Conservation (phyloP, 208 protist species). For the Trypanosoma melophagium region DNA sequence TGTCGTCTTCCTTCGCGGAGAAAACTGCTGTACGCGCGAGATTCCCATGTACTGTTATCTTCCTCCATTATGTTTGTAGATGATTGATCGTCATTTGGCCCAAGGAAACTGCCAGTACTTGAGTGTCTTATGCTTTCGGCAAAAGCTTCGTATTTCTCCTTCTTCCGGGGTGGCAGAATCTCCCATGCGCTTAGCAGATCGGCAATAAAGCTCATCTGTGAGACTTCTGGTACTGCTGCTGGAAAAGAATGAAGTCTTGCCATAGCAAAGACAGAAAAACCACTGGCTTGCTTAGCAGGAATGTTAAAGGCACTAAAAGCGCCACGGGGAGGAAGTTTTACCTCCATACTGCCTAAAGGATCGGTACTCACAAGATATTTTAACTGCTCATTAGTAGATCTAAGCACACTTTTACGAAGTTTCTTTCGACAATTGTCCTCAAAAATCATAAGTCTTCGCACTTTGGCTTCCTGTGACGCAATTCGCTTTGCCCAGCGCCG, state of each 20-base stretch:
- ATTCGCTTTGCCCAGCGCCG: slow-evolving; percentile 67
- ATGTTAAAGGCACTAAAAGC: slow-evolving; percentile 53
- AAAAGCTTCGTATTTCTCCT: slow-evolving; percentile 46
- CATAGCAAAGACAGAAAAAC: slow-evolving; percentile 78
- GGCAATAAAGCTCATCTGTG: slow-evolving; percentile 53
- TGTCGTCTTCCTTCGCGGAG: slow-evolving; percentile 5
- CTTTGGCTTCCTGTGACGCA: slow-evolving; percentile 54
- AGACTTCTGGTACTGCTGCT: slow-evolving; percentile 28
- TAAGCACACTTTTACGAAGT: slow-evolving; percentile 57
- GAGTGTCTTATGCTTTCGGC: slow-evolving; percentile 34
- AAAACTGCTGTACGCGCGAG: slow-evolving; percentile 9
- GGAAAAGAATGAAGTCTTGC: slow-evolving; percentile 47
- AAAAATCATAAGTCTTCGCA: slow-evolving; percentile 74
- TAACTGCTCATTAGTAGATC: slow-evolving; percentile 45
- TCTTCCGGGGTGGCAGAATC: slow-evolving; percentile 57
- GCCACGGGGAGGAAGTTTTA: slow-evolving; percentile 33
- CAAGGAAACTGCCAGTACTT: slow-evolving; percentile 8
- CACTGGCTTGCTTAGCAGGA: slow-evolving; percentile 42
- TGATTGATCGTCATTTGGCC: no score
- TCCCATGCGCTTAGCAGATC: slow-evolving; percentile 71
- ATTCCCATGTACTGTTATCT: slow-evolving; percentile 10
- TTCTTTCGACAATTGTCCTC: slow-evolving; percentile 66
- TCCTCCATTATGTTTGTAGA: no score
- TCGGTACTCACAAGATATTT: slow-evolving; percentile 65
- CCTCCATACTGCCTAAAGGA: slow-evolving; percentile 41